phyloP scores from a whole-genome alignment of 108 stramenopile genomes.

The Pseudonitzschia multiseries region DNA sequence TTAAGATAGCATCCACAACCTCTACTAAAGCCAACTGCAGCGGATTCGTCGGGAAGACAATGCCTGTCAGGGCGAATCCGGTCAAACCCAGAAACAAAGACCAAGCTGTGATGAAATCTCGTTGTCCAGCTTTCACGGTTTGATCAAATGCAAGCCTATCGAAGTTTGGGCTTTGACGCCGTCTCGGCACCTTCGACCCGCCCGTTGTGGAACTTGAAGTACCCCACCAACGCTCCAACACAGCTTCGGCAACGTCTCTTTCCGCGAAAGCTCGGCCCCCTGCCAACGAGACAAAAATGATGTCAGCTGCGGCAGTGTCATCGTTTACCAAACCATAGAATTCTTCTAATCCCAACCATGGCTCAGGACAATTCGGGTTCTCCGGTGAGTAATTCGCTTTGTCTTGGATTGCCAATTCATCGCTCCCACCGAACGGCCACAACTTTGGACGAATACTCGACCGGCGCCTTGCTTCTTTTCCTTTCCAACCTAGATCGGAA shows the following conservation, averaged over 20 bases:
- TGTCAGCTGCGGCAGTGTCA: conserved; percentile 35
- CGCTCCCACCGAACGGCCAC: conserved; percentile 33
- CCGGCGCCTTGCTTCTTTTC: conserved; percentile 8
- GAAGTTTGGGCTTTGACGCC: conserved; percentile 9
- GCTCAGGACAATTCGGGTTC: conserved; percentile 28
- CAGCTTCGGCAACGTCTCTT: conserved; percentile 28
- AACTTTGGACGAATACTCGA: conserved; percentile 33
- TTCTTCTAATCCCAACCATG: conserved; percentile 31
- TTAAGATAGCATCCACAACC: not conserved
- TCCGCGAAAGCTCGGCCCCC: conserved; percentile 31
- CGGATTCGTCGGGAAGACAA: conserved; percentile 40
- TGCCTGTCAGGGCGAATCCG: conserved; percentile 17
- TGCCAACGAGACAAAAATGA: conserved; percentile 42
- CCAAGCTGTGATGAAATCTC: conserved; percentile 33
- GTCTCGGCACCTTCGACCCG: not conserved
- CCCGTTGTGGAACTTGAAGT: not conserved
- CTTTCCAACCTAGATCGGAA: conserved; percentile 25
- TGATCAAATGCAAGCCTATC: conserved; percentile 22
- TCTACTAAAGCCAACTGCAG: conserved; percentile 25
- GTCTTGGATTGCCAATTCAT: conserved; percentile 32
- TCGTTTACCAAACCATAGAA: conserved; percentile 26
- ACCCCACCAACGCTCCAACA: conserved; percentile 27
- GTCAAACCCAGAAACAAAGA: conserved; percentile 13
- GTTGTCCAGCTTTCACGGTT: conserved; percentile 26
- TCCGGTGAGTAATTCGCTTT: conserved; percentile 36